A percentile compares a stretch with the other conserved stretches of the same genome.
phyloP scores from a whole-genome alignment of 2,329 filamentous ascomycete genomes.

The Macroventuria anomochaeta region DNA sequence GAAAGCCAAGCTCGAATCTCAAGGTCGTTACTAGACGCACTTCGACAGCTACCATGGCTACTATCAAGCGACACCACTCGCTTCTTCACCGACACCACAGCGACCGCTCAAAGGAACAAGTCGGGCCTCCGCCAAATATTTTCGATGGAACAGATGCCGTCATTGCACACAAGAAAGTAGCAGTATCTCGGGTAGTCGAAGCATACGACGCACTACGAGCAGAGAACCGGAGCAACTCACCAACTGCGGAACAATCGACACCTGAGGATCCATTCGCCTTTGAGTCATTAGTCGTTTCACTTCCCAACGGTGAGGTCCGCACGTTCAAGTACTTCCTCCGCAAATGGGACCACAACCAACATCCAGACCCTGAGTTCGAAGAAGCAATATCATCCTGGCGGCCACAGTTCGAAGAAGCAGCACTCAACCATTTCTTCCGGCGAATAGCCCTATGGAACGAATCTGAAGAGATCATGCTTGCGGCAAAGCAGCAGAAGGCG shows the following conservation, averaged over 20 bases:
- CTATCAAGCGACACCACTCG: constrained; percentile 16
- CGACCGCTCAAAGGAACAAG: constrained; percentile 9
- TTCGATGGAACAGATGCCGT: constrained; percentile 17
- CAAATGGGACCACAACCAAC: constrained; percentile 25
- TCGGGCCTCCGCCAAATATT: background rate
- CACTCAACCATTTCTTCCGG: constrained; percentile 30
- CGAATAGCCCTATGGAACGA: constrained; percentile 31
- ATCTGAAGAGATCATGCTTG: constrained; percentile 23
- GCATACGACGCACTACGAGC: constrained; percentile 15
- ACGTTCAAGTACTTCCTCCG: constrained; percentile 30
- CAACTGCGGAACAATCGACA: constrained; percentile 10
- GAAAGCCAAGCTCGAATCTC: constrained; percentile 10
- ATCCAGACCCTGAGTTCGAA: constrained; percentile 28
- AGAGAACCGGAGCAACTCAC: constrained; percentile 12
- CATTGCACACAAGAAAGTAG: constrained; percentile 13
- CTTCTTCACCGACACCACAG: constrained; percentile 16
- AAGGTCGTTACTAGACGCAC: constrained; percentile 3
- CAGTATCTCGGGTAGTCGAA: constrained; percentile 17
- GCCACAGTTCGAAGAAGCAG: constrained; percentile 27
- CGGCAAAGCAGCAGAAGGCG: constrained; percentile 18
- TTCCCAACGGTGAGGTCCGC: constrained; percentile 31
- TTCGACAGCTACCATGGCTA: constrained; percentile 18
- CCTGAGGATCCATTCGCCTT: constrained; percentile 22
- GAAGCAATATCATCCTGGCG: constrained; percentile 13
- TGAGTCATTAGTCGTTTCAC: constrained; percentile 20